Conservation (phyloP, 2,329 filamentous ascomycete species). For the Thielaviopsis punctulata region DNA sequence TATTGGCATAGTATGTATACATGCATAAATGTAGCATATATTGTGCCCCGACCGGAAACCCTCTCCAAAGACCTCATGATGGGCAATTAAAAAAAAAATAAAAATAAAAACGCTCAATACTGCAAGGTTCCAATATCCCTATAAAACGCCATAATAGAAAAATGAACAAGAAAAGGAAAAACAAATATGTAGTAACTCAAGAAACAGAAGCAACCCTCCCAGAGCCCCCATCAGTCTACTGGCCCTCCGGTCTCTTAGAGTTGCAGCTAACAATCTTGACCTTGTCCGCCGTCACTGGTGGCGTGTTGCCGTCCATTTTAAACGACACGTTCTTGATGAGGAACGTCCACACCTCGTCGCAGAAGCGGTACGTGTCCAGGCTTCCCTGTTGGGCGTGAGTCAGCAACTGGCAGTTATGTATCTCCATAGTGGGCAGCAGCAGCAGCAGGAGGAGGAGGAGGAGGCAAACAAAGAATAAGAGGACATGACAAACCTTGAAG, state of each 20-base stretch:
- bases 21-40: too few species aligned
- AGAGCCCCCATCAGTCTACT: conserved; percentile 1
- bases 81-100: background rate
- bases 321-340: conserved; percentile 98
- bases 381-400: conserved; percentile 47
- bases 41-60: too few species aligned
- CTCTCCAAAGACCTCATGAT: too few species aligned
- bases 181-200: too few species aligned
- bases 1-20: too few species aligned
- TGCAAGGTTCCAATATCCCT: background rate
- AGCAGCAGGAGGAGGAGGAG: too few species aligned
- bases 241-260: conserved; percentile 49
- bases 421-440: too few species aligned
- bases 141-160: background rate
- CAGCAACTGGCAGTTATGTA: too few species aligned
- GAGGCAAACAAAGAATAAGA: too few species aligned
- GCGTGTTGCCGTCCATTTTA: conserved; percentile 72
- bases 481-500: conserved; percentile 98
- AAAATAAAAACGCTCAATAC: background rate
- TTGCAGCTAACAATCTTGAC: conserved; percentile 99
- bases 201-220: too few species aligned
- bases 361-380: conserved; percentile 96
- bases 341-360: conserved; percentile 99
- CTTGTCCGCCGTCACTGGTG: conserved; percentile 65
- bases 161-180: too few species aligned